Base-by-base conservation (phyloP, 1,284 basidiomycete species). In the Microbotryum violaceum region DNA sequence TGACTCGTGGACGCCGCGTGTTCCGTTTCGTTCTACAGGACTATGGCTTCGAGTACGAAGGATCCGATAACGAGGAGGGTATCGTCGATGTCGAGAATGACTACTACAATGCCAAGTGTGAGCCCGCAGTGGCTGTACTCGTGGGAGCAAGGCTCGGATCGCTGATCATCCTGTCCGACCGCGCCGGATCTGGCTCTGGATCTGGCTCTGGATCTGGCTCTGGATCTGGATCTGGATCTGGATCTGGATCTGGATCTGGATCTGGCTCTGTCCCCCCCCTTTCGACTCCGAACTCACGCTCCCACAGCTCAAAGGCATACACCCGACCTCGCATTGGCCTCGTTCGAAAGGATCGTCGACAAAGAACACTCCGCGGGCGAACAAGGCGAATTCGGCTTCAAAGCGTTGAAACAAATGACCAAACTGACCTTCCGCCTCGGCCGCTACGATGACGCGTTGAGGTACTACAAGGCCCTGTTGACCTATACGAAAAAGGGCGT, bases 81-180 rank as follows among this genome's bases (percentile, higher is more conserved):
- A 88, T 84, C 62, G 89, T 86, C n/a, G 93, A 97, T 75, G 85
- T 97, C 51, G 96, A 99, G 80, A 99, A 99, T 74, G 85, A 92
- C 82, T 99, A 99, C 78, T 98, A 98, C 77, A 88, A 87, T 56
- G 96, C 96, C 14, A 99, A 98, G 76, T 85, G 91, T 94, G 70
- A 64, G 85, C 48, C 51, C 20, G 1, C 0, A 12, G 7, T 31
- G 6, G 16, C 10, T 20, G 6, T 1, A 8, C 27, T 2, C 23
- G 20, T 3, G 27, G 12, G 25, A 42, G 16, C 37, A 42, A 27
- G 33, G 9, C 54, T 33, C 33, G 47, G 18, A 31, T 21, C 18
- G 10, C 18, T 29, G 14, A 25, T 21, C 21, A 3, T 9, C n/a
- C 29, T 31, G 7, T 6, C n/a, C n/a, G 20, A 18, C 4, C 21